Base-by-base conservation (phyloP, 2,329 filamentous ascomycete species). In the Botryotinia globosa region DNA sequence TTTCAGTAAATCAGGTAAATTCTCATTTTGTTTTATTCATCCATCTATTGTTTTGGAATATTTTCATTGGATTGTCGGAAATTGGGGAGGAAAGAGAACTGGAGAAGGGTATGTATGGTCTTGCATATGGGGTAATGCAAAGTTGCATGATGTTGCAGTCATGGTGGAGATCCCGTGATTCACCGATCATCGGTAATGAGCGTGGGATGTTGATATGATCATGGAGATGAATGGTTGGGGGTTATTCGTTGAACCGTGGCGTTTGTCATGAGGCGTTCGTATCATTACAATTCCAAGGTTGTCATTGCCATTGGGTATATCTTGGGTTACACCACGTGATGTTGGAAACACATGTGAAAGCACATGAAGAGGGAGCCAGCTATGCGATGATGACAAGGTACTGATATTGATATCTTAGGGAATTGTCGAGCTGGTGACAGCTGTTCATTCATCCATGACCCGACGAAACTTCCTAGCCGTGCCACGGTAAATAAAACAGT, bases 371-470 rank as follows among this genome's bases (percentile, higher is more conserved):
- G 64, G 69, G 29, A 48, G 45, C 48, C 25, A 39, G 72, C 74
- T 62, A 76, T 74, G 74, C 73, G 61, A 73, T 73, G 68, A 70
- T 72, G 68, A 70, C 72, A 73, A 74, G 74, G 20, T 64, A 74
- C 78, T 80, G 73, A 80, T 73, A 61, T 51, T 67, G 69, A 44
- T 29, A 34, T 39, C 22, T 86, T 85, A 87, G 78, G 78, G 48
- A 73, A 63, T 73, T 88, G 87, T 80, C 82, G 86, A 77, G 83
- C 85, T 74, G 86, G 87, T 71, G 81, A 83, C 75, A 78, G 82
- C 68, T 88, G 87, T 77, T 84, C 82, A 45, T 88, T 84, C 79
- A 77, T 83, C 75, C 87, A 88, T 77, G 83, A 84, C 79, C 76
- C 74, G 72, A 77, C 78, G 58, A 73, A 72, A 73, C 74, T 77